Conservation (phyloP, 116 monocot genomes). For the Cymodocea nodosa region DNA sequence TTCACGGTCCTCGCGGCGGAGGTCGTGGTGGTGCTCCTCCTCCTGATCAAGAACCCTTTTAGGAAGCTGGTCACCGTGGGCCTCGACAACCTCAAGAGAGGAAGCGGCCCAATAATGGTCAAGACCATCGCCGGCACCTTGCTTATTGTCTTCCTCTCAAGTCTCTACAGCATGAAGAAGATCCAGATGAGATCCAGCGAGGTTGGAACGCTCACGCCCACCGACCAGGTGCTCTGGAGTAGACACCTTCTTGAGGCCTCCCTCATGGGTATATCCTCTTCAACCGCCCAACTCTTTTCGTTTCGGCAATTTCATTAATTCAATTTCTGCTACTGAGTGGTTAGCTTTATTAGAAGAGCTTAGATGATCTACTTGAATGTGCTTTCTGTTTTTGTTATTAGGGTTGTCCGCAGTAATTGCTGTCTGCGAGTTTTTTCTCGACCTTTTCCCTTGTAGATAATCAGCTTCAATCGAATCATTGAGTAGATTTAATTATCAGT, state of each 20-base stretch:
- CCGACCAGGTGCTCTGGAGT: conserved; percentile 69
- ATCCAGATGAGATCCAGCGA: conserved; percentile 30
- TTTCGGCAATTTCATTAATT: too few species aligned
- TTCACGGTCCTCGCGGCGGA: conserved; percentile 53
- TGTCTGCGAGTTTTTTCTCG: not conserved
- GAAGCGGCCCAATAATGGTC: conserved; percentile 55
- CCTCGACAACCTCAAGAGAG: conserved; percentile 61
- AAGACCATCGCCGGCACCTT: conserved; percentile 46
- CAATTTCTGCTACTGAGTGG: too few species aligned
- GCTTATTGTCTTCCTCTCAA: conserved; percentile 38
- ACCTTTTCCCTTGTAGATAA: not conserved
- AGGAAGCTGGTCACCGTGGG: conserved; percentile 43
- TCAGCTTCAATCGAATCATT: not conserved
- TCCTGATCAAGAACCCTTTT: conserved; percentile 53
- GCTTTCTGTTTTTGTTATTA: too few species aligned
- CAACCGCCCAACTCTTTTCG: not conserved
- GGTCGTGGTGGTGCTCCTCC: conserved; percentile 29
- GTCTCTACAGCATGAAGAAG: conserved; percentile 54
- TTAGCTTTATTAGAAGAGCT: too few species aligned
- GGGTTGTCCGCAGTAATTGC: too few species aligned
- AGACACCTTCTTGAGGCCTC: conserved; percentile 65
- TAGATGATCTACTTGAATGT: too few species aligned
- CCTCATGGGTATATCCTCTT: conserved; percentile 37
- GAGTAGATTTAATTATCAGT: not conserved
- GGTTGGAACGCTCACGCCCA: conserved; percentile 31